Conservation (phyloP, 108 stramenopile species). For the Nitzschia sp. region DNA sequence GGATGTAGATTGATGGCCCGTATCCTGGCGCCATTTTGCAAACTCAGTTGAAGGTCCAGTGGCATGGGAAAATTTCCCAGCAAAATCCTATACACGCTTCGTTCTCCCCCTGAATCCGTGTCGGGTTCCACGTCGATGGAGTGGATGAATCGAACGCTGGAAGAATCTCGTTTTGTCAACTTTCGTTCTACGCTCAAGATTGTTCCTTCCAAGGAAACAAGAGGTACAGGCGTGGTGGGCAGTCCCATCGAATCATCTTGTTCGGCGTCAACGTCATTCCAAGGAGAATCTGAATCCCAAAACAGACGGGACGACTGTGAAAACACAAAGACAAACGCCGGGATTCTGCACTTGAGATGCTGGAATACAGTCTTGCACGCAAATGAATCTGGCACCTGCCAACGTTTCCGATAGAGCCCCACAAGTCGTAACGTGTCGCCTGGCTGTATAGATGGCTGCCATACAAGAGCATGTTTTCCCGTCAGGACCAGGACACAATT, state of each 20-base stretch:
- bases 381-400: slow-evolving; percentile 63
- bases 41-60: slow-evolving; percentile 41
- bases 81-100: slow-evolving; percentile 17
- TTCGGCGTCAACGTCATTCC: not conserved
- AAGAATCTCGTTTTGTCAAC: not conserved
- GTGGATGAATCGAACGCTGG: not conserved
- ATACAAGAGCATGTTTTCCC: slow-evolving; percentile 49
- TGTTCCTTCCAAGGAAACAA: slow-evolving; percentile 26
- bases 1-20: slow-evolving; percentile 72
- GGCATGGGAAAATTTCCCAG: slow-evolving; percentile 64
- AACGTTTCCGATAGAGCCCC: slow-evolving; percentile 51
- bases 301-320: not conserved
- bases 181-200: not conserved
- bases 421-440: slow-evolving; percentile 52
- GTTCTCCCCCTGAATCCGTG: not conserved
- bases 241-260: not conserved
- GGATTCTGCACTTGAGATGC: slow-evolving; percentile 47
- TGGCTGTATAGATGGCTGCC: slow-evolving; percentile 63
- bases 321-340: slow-evolving; percentile 65
- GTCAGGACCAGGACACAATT: slow-evolving; percentile 62
- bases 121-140: not conserved
- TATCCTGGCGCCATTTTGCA: slow-evolving; percentile 58
- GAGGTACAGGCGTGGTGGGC: slow-evolving; percentile 20
- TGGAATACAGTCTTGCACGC: slow-evolving; percentile 17
- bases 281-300: not conserved